Evolutionary conservation across 176 grass and related monocot species (phyloP).

Genomic region (Avena sativa): DNA sequence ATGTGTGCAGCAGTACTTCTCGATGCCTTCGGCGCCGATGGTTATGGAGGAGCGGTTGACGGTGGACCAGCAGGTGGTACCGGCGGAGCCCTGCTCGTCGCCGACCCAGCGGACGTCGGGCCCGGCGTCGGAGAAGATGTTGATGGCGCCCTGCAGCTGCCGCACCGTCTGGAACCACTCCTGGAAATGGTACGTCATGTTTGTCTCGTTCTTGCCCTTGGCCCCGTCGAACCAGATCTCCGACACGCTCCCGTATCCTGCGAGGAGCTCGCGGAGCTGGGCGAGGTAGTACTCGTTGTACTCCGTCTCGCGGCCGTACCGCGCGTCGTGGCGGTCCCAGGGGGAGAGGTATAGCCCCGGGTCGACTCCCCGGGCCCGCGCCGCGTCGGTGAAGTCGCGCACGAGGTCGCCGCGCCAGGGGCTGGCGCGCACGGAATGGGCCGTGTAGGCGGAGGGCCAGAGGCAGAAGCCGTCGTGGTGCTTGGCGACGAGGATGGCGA

Average conservation of each 20-base stretch:
- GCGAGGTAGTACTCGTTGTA: conserved; percentile 96
- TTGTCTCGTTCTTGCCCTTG: conserved; percentile 75
- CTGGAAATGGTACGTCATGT: conserved; percentile 92
- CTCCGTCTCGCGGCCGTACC: conserved; percentile 66
- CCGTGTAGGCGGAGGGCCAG: conserved; percentile 85
- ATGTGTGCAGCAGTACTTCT: conserved; percentile 37
- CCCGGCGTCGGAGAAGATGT: conserved; percentile 95
- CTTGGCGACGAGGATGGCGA: conserved; percentile 87
- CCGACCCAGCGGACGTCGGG: conserved; percentile 94
- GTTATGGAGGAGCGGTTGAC: conserved; percentile 75
- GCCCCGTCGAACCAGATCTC: conserved; percentile 99
- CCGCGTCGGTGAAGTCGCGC: conserved; percentile 59
- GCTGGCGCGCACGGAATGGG: conserved; percentile 70
- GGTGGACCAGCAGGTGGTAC: conserved; percentile 85
- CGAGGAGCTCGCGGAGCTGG: conserved; percentile 87
- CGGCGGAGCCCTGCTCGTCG: conserved; percentile 86
- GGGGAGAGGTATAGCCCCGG: conserved; percentile 85
- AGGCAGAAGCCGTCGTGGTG: conserved; percentile 99
- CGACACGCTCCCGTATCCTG: conserved; percentile 73
- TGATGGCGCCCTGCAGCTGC: conserved; percentile 83
- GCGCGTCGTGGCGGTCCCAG: conserved; percentile 86
- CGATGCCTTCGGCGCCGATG: conserved; percentile 74
- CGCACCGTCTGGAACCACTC: conserved; percentile 90
- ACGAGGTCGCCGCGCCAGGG: conserved; percentile 77
- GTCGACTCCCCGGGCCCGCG: conserved; percentile 49